Percentiles rank a stretch among this genome's conserved stretches.
These are phyloP conservation scores for Globisporangium echinulatum DNA, from an alignment of 352 stramenopile genomes.

Conservation along the genomic window DNA sequence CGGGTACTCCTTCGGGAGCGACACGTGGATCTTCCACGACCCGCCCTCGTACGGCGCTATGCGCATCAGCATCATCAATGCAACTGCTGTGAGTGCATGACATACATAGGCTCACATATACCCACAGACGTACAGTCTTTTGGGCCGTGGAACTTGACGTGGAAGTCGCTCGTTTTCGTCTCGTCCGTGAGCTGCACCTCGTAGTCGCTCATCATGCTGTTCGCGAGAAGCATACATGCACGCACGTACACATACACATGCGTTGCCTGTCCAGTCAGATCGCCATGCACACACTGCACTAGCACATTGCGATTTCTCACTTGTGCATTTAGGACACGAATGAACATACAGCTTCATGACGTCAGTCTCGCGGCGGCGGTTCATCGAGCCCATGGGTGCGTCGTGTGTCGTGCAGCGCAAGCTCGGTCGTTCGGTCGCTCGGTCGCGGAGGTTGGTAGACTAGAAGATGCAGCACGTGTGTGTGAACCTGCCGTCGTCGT, in stretches of 20 bases:
- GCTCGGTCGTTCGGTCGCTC: no score
- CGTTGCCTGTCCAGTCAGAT: not conserved
- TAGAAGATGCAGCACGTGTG: no score
- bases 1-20: conserved; percentile 88
- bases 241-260: not conserved
- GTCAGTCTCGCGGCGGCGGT: conserved; percentile 83
- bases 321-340: not conserved
- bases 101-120: not conserved
- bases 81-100: not conserved
- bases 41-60: conserved; percentile 88
- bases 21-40: conserved; percentile 91
- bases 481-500: not conserved
- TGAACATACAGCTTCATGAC: conserved; percentile 86
- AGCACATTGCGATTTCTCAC: no score
- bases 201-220: conserved; percentile 90
- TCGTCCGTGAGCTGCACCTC: conserved; percentile 81
- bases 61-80: not conserved
- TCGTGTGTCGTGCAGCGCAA: not conserved
- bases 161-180: conserved; percentile 73
- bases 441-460: no score
- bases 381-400: conserved; percentile 53
- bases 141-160: conserved; percentile 83
- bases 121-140: conserved; percentile 57
- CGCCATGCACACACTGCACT: not conserved
- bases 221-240: no score